A percentile compares a stretch with the other conserved stretches of the same genome.
These are phyloP conservation scores for Exophiala spinifera DNA, from an alignment of 2,329 filamentous ascomycete species.

Conservation along the genomic window DNA sequence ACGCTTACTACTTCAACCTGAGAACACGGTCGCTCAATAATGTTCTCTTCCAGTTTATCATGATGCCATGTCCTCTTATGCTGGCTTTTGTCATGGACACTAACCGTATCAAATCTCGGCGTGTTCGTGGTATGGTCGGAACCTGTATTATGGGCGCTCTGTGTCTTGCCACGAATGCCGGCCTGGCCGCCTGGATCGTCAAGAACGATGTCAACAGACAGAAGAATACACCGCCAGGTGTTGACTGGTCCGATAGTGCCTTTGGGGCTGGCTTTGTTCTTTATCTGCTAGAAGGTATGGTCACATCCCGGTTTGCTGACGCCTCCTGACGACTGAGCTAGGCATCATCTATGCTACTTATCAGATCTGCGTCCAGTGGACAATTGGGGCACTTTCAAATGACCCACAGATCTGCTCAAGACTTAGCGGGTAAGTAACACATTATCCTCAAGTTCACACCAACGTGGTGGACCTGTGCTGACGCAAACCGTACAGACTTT, in stretches of 20 bases:
- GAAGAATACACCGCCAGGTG: slow-evolving; percentile 1
- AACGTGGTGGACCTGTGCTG: neutral
- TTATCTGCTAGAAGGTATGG: slow-evolving; percentile 18
- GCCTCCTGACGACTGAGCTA: neutral
- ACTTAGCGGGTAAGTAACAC: slow-evolving; percentile 12
- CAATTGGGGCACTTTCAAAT: slow-evolving; percentile 21
- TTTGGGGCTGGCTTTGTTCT: slow-evolving; percentile 20
- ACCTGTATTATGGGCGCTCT: slow-evolving; percentile 15
- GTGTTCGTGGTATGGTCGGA: slow-evolving; percentile 19
- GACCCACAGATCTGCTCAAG: slow-evolving; percentile 21
- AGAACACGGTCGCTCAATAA: slow-evolving; percentile 27
- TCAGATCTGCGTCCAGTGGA: slow-evolving; percentile 23
- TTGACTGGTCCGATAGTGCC: slow-evolving; percentile 21
- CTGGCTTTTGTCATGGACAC: slow-evolving; percentile 33
- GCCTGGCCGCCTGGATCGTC: slow-evolving; percentile 19
- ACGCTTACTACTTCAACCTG: slow-evolving; percentile 26
- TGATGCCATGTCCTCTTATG: slow-evolving; percentile 15
- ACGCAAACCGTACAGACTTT: neutral
- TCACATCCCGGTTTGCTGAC: neutral
- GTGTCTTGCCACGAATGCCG: slow-evolving; percentile 16
- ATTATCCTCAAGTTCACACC: slow-evolving; percentile 18
- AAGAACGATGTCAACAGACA: slow-evolving; percentile 15
- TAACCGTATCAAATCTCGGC: slow-evolving; percentile 24
- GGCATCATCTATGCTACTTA: slow-evolving; percentile 23
- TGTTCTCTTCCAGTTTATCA: slow-evolving; percentile 24